Conservation (phyloP, 805 yeast species). For the Zygosaccharomyces gambellarensis region DNA sequence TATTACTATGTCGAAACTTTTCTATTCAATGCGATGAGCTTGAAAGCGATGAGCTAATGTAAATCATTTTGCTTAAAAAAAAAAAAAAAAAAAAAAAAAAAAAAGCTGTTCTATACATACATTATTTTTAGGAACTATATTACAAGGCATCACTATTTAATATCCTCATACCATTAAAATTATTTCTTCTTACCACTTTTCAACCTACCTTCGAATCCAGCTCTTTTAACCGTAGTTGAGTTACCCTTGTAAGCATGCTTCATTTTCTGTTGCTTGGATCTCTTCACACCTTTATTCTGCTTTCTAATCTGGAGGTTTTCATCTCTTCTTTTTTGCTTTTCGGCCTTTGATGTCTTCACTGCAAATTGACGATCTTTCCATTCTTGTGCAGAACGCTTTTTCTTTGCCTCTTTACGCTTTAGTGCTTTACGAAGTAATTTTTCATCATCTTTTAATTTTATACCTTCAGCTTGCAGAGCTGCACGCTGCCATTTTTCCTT, state of each 20-base stretch:
- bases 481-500: slow-evolving; percentile 84
- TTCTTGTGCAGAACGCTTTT: slow-evolving; percentile 80
- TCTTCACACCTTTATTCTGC: slow-evolving; percentile 77
- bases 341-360: slow-evolving; percentile 69
- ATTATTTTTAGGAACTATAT: not conserved
- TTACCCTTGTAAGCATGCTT: slow-evolving; percentile 57
- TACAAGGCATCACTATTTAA: not conserved
- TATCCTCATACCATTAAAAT: not conserved
- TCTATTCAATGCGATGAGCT: not conserved
- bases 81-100: not conserved
- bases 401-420: slow-evolving; percentile 74
- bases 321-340: slow-evolving; percentile 81
- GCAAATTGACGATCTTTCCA: slow-evolving; percentile 87
- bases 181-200: slow-evolving; percentile 32
- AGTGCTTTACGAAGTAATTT: slow-evolving; percentile 78
- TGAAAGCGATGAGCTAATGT: not conserved
- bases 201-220: slow-evolving; percentile 85
- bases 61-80: not conserved
- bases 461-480: slow-evolving; percentile 81
- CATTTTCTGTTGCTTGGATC: slow-evolving; percentile 67
- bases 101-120: not conserved
- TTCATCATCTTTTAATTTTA: slow-evolving; percentile 86
- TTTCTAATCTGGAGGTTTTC: slow-evolving; percentile 82
- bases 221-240: slow-evolving; percentile 50
- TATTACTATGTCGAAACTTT: not conserved